phyloP scores from a whole-genome alignment of 345 rosid species.

The Bruguiera gymnorhiza region DNA sequence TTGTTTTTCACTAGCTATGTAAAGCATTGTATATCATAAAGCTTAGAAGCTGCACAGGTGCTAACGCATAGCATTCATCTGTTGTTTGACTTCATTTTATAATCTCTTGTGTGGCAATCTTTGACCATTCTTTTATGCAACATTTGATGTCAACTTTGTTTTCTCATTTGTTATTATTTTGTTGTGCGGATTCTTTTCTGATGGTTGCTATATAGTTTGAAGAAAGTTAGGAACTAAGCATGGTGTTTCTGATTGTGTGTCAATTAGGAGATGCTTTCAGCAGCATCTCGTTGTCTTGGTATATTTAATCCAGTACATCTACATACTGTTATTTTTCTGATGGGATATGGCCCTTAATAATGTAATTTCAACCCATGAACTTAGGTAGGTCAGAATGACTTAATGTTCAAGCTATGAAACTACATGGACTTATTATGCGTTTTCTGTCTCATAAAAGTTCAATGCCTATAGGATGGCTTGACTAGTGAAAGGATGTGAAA shows the following conservation, averaged over 20 bases:
- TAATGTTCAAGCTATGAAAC: no score
- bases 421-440: neutral
- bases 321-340: neutral
- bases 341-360: no score
- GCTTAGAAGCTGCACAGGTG: neutral
- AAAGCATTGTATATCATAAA: neutral
- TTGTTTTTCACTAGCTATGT: neutral
- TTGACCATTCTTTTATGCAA: neutral
- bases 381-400: neutral
- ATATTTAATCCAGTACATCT: conserved; percentile 13
- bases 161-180: neutral
- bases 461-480: conserved; percentile 8
- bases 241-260: neutral
- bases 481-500: neutral
- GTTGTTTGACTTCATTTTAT: neutral
- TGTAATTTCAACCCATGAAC: neutral
- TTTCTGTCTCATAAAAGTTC: conserved; percentile 14
- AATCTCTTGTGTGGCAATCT: neutral
- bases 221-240: neutral
- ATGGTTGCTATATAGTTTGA: neutral
- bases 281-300: neutral
- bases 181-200: neutral
- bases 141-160: neutral
- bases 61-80: neutral
- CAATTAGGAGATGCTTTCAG: neutral